Percentiles rank a stretch among this genome's conserved stretches.
phyloP scores from a whole-genome alignment of 106 monocot genomes.

The Acorus calamus region DNA sequence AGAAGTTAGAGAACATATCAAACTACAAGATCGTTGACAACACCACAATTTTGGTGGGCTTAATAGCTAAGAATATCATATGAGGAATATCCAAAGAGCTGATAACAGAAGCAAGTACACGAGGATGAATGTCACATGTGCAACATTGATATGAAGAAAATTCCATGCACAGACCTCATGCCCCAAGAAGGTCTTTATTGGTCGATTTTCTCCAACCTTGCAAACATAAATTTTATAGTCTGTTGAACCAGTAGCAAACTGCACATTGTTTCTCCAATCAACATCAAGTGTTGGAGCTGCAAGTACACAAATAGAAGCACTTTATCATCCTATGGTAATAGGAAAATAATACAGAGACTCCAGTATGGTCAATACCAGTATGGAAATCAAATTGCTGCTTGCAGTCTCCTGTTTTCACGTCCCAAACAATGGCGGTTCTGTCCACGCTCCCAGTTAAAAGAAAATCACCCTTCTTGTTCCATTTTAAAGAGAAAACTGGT shows the following conservation, averaged over 20 bases:
- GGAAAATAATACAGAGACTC: neutral
- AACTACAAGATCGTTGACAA: too few species aligned
- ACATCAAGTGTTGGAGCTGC: conserved; percentile 98
- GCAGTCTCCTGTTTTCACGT: conserved; percentile 84
- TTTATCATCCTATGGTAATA: neutral
- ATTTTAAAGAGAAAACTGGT: conserved; percentile 96
- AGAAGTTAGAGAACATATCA: too few species aligned
- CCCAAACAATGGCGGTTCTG: conserved; percentile 99
- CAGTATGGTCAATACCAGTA: conserved; percentile 41
- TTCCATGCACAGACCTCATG: conserved; percentile 59
- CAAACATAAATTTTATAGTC: conserved; percentile 89
- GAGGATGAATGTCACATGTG: too few species aligned
- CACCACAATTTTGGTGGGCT: too few species aligned
- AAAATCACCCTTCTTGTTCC: conserved; percentile 98
- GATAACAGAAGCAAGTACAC: too few species aligned
- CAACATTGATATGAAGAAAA: neutral
- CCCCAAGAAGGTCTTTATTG: conserved; percentile 64
- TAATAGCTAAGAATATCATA: too few species aligned
- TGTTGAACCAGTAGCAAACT: conserved; percentile 96
- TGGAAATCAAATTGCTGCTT: conserved; percentile 99
- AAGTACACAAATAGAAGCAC: conserved; percentile 8
- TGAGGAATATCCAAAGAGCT: too few species aligned
- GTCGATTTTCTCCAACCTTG: conserved; percentile 76
- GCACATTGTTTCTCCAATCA: conserved; percentile 94
- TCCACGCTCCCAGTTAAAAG: conserved; percentile 99